Evolutionary conservation across 106 monocot genomes (phyloP).

Genomic region (Dendrobium officinale): DNA sequence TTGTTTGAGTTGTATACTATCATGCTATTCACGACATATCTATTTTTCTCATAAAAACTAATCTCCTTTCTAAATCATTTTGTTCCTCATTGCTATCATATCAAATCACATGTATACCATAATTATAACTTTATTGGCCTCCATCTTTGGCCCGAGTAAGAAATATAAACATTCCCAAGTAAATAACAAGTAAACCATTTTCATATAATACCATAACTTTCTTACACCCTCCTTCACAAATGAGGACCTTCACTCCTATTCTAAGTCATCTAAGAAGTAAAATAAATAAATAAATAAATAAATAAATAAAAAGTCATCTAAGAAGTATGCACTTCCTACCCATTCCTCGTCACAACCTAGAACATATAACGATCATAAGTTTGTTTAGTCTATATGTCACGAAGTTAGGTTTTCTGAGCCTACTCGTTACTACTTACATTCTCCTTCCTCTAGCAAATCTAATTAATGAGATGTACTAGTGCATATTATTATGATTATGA

Average conservation of each 20-base stretch:
- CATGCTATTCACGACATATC: too few species aligned
- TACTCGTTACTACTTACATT: too few species aligned
- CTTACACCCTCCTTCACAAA: not conserved
- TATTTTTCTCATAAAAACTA: too few species aligned
- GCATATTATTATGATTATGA: too few species aligned
- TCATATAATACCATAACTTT: not conserved
- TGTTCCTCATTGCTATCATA: not conserved
- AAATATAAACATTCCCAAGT: not conserved
- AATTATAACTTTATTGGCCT: not conserved
- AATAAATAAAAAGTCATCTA: not conserved
- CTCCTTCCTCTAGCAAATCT: too few species aligned
- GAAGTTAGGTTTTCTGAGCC: too few species aligned
- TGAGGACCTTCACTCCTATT: not conserved
- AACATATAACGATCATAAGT: too few species aligned
- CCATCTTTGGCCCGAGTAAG: not conserved
- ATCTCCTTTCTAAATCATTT: not conserved
- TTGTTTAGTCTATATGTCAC: too few species aligned
- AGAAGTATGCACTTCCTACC: not conserved
- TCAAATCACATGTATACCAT: not conserved
- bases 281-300: too few species aligned
- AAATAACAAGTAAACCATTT: not conserved
- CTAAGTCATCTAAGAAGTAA: not conserved
- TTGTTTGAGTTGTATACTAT: too few species aligned
- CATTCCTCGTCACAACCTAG: too few species aligned
- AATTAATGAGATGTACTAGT: too few species aligned